phyloP scores from a whole-genome alignment of 805 yeast species.

The Kluyveromyces aestuarii region DNA sequence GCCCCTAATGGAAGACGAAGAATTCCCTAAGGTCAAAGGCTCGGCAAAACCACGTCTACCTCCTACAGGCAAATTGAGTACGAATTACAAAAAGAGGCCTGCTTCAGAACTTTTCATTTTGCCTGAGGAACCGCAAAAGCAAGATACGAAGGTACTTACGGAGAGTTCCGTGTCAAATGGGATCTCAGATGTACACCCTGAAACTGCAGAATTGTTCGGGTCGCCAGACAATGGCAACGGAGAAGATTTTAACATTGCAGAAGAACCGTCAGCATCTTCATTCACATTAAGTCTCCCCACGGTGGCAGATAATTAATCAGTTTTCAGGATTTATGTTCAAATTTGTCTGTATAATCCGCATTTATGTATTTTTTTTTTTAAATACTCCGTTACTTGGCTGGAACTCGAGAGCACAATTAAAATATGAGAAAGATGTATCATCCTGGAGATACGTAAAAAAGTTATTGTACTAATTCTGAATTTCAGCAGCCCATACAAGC shows the following conservation, averaged over 20 bases:
- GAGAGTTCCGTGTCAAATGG: background rate
- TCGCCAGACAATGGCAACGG: background rate
- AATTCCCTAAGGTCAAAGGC: constrained; percentile 63
- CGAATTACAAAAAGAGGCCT: constrained; percentile 59
- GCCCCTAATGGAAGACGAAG: constrained; percentile 72
- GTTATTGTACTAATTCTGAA: background rate
- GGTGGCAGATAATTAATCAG: constrained; percentile 4
- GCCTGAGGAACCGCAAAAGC: constrained; percentile 24
- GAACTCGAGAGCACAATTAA: background rate
- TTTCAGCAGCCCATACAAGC: background rate
- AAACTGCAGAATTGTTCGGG: constrained; percentile 1
- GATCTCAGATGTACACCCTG: background rate
- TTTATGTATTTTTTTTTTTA: background rate
- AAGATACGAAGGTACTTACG: constrained; percentile 1
- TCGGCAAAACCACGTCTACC: constrained; percentile 74
- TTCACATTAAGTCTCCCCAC: constrained; percentile 17
- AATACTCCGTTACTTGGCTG: background rate
- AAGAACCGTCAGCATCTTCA: constrained; percentile 7
- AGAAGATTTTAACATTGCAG: background rate
- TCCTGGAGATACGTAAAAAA: background rate
- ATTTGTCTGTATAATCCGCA: background rate
- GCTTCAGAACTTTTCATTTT: constrained; percentile 47
- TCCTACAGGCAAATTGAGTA: constrained; percentile 78
- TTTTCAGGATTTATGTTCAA: background rate
- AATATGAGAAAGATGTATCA: background rate